Evolutionary conservation across 2,329 filamentous ascomycete species (phyloP).

Genomic region (Chaetomium sp.): DNA sequence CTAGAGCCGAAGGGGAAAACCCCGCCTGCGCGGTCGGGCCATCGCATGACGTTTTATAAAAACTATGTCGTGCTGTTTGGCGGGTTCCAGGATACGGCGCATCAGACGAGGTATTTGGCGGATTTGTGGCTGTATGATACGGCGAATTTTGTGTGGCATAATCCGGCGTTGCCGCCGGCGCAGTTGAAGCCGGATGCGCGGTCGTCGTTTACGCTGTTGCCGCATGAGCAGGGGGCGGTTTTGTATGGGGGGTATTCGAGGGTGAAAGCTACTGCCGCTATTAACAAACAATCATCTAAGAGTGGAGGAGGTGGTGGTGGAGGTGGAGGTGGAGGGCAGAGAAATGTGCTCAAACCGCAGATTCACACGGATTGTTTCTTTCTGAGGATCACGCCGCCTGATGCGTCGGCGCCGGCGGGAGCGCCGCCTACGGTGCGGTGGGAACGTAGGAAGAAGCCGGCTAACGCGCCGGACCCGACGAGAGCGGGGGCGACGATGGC

Average conservation of each 20-base stretch:
- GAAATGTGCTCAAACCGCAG: conserved; percentile 74
- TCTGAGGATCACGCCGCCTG: conserved; percentile 69
- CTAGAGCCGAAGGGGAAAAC: conserved; percentile 73
- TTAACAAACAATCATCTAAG: conserved; percentile 52
- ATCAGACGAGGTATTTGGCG: conserved; percentile 86
- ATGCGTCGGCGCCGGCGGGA: conserved; percentile 57
- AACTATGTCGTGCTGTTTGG: conserved; percentile 95
- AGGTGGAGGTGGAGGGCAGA: conserved; percentile 43
- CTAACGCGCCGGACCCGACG: conserved; percentile 76
- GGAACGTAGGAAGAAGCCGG: conserved; percentile 89
- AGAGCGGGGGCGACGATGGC: conserved; percentile 91
- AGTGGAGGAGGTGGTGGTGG: conserved; percentile 38
- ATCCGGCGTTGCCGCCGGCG: conserved; percentile 65
- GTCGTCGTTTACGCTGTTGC: conserved; percentile 86
- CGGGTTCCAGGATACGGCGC: conserved; percentile 94
- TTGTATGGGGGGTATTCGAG: conserved; percentile 91
- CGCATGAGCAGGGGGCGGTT: conserved; percentile 83
- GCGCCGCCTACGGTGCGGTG: conserved; percentile 71
- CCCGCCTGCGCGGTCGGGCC: conserved; percentile 81
- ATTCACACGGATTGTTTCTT: conserved; percentile 96
- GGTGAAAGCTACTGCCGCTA: conserved; percentile 63
- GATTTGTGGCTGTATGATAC: conserved; percentile 97
- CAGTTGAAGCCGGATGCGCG: conserved; percentile 84
- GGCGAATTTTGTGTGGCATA: conserved; percentile 76
- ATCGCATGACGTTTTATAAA: conserved; percentile 92